phyloP scores from a whole-genome alignment of 768 basidiomycete species.

The Tephrocybe sp. region DNA sequence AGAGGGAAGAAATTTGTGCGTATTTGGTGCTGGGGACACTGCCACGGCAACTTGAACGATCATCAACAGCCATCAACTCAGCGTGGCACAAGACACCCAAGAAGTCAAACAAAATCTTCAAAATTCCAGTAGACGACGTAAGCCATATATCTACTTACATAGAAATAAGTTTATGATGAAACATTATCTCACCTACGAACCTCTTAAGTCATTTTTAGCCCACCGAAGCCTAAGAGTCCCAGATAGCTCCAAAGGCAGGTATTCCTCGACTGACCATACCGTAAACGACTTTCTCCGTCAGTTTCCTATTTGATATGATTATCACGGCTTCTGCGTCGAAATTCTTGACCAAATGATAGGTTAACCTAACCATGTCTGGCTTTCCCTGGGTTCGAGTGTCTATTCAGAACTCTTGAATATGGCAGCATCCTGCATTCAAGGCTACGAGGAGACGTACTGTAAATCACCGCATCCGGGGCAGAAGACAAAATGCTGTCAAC shows the following conservation, averaged over 20 bases:
- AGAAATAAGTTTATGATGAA: no score
- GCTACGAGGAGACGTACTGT: slow-evolving; percentile 40
- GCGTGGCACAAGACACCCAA: no score
- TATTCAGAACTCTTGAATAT: no score
- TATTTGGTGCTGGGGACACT: no score
- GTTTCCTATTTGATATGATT: slow-evolving; percentile 57
- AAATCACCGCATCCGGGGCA: slow-evolving; percentile 46
- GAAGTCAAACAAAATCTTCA: no score
- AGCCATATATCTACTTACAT: no score
- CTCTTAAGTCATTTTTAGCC: neutral
- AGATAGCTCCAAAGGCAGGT: slow-evolving; percentile 61
- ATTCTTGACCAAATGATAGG: slow-evolving; percentile 43
- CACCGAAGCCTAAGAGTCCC: slow-evolving; percentile 33
- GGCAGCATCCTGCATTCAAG: no score
- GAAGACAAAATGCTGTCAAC: slow-evolving; percentile 54
- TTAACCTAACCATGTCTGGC: slow-evolving; percentile 49
- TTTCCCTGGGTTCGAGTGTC: slow-evolving; percentile 46
- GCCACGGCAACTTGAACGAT: no score
- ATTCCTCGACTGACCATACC: slow-evolving; percentile 59
- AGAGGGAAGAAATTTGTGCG: no score
- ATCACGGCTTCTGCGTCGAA: slow-evolving; percentile 54
- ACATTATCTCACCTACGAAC: no score
- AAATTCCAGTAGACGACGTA: no score
- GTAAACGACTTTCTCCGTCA: slow-evolving; percentile 59
- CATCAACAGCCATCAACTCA: no score